These are phyloP conservation scores for Cercospora sp. DNA, from an alignment of 2,329 filamentous ascomycete species.

Conservation along the genomic window DNA sequence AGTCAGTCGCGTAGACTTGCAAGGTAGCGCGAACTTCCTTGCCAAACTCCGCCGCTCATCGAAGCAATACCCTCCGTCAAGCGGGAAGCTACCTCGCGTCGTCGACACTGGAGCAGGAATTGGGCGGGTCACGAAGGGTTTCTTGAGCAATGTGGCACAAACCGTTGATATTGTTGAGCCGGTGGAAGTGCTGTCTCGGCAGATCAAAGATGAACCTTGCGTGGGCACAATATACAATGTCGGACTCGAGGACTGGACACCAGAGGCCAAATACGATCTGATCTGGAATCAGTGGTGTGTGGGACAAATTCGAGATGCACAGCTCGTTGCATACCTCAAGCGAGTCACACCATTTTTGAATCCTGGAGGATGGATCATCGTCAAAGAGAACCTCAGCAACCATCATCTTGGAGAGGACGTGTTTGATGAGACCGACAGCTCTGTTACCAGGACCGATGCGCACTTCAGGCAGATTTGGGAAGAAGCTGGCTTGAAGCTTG, in stretches of 20 bases:
- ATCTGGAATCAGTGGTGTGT: slow-evolving; percentile 93
- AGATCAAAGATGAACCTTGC: slow-evolving; percentile 53
- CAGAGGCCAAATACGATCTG: slow-evolving; percentile 64
- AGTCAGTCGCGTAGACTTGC: slow-evolving; percentile 69
- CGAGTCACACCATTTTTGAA: slow-evolving; percentile 58
- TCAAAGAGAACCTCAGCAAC: slow-evolving; percentile 78
- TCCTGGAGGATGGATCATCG: slow-evolving; percentile 59
- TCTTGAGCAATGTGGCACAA: slow-evolving; percentile 70
- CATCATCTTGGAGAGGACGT: slow-evolving; percentile 59
- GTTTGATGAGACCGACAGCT: slow-evolving; percentile 74
- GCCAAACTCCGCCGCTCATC: slow-evolving; percentile 60
- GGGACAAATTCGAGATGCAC: slow-evolving; percentile 73
- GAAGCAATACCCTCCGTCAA: slow-evolving; percentile 29
- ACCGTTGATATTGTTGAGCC: slow-evolving; percentile 84
- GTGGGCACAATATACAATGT: slow-evolving; percentile 68
- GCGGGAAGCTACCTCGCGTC: slow-evolving; percentile 43
- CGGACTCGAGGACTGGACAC: slow-evolving; percentile 72
- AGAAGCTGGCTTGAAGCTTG: slow-evolving; percentile 66
- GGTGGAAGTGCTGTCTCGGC: slow-evolving; percentile 73
- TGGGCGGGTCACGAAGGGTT: slow-evolving; percentile 75
- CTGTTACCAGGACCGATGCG: slow-evolving; percentile 72
- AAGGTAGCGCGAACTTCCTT: slow-evolving; percentile 69
- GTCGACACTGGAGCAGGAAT: slow-evolving; percentile 70
- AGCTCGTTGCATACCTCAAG: slow-evolving; percentile 67
- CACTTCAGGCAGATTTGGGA: slow-evolving; percentile 72